Evolutionary conservation across 192 early-diverging fungal genomes (phyloP).

Genomic region (Podila clonocystis): DNA sequence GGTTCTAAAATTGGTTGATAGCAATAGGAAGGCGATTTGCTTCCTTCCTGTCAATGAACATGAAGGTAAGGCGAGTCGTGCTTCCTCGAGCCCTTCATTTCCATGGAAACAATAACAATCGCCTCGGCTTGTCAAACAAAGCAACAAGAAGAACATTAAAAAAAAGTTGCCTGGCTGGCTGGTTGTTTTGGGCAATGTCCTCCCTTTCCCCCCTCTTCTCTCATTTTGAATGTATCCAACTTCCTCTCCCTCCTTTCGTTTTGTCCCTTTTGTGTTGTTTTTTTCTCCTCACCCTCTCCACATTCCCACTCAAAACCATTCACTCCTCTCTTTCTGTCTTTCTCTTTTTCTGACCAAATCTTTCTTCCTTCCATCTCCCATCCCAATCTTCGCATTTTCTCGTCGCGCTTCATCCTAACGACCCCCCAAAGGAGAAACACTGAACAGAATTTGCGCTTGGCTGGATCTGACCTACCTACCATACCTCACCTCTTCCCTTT

Average conservation of each 20-base stretch:
- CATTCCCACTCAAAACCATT: background rate
- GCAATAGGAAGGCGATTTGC: too few relatives aligned
- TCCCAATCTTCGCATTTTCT: background rate
- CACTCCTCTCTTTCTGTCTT: background rate
- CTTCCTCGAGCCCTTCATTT: too few relatives aligned
- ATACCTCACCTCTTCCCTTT: background rate
- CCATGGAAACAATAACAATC: background rate
- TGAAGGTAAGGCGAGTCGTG: too few relatives aligned
- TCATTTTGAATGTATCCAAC: background rate
- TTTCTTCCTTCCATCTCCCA: background rate
- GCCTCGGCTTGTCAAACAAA: background rate
- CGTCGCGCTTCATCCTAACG: background rate
- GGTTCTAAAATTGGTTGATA: too few relatives aligned
- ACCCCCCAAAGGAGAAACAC: background rate
- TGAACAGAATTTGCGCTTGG: background rate
- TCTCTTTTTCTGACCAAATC: background rate
- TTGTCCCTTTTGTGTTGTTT: constrained; percentile 1
- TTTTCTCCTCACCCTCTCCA: background rate
- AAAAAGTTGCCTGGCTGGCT: background rate
- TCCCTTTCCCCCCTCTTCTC: background rate
- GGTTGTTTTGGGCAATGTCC: background rate
- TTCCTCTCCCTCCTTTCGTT: background rate
- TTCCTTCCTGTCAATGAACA: too few relatives aligned
- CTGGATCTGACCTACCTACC: constrained; percentile 3
- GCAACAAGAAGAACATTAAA: background rate